Evolutionary conservation across 306 rosid species (phyloP).

Genomic region (Rosa persica): DNA sequence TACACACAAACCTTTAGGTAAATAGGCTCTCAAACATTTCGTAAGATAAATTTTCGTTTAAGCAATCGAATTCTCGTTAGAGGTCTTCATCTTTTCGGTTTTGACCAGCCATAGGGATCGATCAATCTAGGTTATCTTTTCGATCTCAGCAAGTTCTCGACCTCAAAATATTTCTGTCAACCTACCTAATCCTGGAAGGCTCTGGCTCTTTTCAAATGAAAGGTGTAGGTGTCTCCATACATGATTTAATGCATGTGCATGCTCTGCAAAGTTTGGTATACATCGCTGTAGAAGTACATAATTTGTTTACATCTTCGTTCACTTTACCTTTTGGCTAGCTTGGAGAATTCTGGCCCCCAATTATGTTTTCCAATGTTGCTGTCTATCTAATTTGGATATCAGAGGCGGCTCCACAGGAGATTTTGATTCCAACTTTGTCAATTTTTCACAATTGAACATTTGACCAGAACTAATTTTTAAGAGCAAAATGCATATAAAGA

Average conservation of each 20-base stretch:
- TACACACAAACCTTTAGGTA: no score
- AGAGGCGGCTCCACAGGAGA: neutral
- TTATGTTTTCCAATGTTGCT: neutral
- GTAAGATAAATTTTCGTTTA: no score
- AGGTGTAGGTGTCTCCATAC: neutral
- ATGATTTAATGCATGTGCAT: constrained; percentile 5
- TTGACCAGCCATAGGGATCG: neutral
- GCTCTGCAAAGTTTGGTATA: neutral
- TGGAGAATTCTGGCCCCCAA: neutral
- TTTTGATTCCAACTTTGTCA: neutral
- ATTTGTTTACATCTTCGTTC: neutral
- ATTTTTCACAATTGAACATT: neutral
- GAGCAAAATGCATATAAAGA: no score
- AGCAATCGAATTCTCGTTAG: neutral
- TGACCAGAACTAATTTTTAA: no score
- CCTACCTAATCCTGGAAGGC: neutral
- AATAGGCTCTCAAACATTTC: no score
- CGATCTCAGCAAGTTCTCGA: neutral
- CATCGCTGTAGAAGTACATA: neutral
- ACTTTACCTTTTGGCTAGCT: neutral
- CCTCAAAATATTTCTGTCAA: neutral
- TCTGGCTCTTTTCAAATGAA: constrained; percentile 1
- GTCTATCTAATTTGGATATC: neutral
- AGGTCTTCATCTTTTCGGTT: neutral
- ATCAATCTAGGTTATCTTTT: neutral